Evolutionary conservation across 2,329 filamentous ascomycete species (phyloP).

Genomic region (Domatiomyces catenatus): DNA sequence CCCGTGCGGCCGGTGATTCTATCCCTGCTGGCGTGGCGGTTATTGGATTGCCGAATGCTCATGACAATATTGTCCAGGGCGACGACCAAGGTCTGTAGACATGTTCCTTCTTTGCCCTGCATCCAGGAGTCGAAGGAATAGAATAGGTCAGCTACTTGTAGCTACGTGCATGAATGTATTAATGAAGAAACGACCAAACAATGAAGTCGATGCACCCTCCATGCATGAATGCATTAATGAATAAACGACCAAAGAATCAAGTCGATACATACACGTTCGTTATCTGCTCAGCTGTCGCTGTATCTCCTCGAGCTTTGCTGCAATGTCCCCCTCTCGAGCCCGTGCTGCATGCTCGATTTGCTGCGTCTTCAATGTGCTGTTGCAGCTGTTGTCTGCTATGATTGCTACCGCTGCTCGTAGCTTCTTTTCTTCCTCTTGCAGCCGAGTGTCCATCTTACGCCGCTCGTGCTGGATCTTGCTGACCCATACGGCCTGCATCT

Average conservation of each 20-base stretch:
- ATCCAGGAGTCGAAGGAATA: too few relatives aligned
- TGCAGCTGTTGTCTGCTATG: background rate
- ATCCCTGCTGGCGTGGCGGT: conserved; percentile 44
- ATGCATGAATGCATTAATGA: background rate
- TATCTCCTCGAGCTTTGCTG: conserved; percentile 69
- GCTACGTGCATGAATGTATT: too few relatives aligned
- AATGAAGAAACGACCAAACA: too few relatives aligned
- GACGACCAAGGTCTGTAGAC: background rate
- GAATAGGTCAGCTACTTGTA: too few relatives aligned
- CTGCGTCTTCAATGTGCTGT: conserved; percentile 27
- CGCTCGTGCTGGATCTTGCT: background rate
- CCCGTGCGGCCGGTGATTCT: conserved; percentile 39
- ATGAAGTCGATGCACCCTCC: background rate
- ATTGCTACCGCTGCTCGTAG: background rate
- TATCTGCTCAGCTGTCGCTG: conserved; percentile 49
- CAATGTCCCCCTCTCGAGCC: conserved; percentile 83
- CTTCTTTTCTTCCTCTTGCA: background rate
- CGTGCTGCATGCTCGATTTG: conserved; percentile 77
- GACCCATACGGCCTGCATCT: background rate
- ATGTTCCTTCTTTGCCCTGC: too few relatives aligned
- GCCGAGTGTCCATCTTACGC: background rate
- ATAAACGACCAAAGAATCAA: background rate
- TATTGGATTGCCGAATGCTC: conserved; percentile 44
- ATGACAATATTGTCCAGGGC: conserved; percentile 34
- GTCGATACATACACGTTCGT: background rate